A percentile compares a stretch with the other conserved stretches of the same genome.
These are phyloP conservation scores for Cytospora paraplurivora DNA, from an alignment of 2,329 filamentous ascomycete species.

Conservation along the genomic window DNA sequence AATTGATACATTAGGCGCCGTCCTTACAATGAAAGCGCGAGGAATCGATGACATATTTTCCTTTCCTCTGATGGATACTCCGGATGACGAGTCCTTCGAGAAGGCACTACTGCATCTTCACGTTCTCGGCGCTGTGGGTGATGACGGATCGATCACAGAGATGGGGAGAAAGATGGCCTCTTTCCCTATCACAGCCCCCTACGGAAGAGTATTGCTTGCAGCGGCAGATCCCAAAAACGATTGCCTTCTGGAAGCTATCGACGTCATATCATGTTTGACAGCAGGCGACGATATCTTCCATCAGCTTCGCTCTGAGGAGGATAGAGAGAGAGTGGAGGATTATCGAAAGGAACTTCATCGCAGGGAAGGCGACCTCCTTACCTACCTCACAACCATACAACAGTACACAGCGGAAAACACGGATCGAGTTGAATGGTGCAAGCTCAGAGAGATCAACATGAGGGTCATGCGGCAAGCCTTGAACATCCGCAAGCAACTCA, in stretches of 20 bases:
- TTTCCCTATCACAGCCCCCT: conserved; percentile 78
- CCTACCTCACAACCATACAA: conserved; percentile 65
- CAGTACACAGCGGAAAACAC: conserved; percentile 59
- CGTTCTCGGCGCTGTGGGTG: conserved; percentile 73
- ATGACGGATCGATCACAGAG: conserved; percentile 71
- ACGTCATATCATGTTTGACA: conserved; percentile 71
- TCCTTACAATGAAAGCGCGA: conserved; percentile 91
- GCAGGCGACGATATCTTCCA: conserved; percentile 65
- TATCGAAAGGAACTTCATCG: conserved; percentile 59
- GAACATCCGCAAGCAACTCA: conserved; percentile 63
- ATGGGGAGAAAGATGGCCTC: conserved; percentile 76
- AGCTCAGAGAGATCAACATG: conserved; percentile 56
- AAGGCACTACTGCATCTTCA: conserved; percentile 81
- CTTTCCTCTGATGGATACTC: conserved; percentile 85
- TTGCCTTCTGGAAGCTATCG: conserved; percentile 80
- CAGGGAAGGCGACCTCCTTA: conserved; percentile 66
- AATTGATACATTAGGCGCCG: conserved; percentile 82
- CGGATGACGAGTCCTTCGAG: conserved; percentile 75
- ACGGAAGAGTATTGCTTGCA: conserved; percentile 81
- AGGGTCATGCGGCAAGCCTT: conserved; percentile 65
- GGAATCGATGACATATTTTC: conserved; percentile 78
- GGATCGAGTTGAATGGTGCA: conserved; percentile 61
- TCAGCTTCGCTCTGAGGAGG: conserved; percentile 60
- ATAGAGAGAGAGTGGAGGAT: conserved; percentile 54
- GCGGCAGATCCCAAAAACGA: conserved; percentile 70